Evolutionary conservation across 2,329 filamentous ascomycete genomes (phyloP).

Genomic region (Zymoseptoria passerinii): DNA sequence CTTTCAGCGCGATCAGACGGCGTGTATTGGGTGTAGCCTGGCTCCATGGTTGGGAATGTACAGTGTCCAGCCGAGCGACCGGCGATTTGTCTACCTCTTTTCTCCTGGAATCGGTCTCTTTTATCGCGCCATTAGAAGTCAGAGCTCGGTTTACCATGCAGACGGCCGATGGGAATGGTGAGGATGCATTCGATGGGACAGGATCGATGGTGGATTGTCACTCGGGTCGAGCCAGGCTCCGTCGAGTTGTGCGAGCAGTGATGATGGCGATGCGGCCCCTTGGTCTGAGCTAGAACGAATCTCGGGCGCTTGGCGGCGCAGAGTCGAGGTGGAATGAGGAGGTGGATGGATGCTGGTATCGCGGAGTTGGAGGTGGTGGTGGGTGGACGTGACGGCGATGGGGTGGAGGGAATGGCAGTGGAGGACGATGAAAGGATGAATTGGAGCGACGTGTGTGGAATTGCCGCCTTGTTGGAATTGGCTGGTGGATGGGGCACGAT

Average conservation of each 20-base stretch:
- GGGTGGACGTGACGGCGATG: background rate
- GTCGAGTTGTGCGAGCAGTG: background rate
- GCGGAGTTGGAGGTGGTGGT: constrained; percentile 1
- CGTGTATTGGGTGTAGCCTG: background rate
- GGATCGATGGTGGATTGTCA: background rate
- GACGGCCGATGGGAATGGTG: background rate
- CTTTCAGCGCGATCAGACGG: background rate
- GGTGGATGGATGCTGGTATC: constrained; percentile 1
- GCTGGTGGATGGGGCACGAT: background rate
- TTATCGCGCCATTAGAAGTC: background rate
- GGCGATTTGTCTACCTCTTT: background rate
- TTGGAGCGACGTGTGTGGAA: background rate
- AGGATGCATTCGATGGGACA: background rate
- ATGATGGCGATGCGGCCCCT: background rate
- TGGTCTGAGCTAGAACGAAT: background rate
- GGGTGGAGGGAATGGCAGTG: constrained; percentile 4
- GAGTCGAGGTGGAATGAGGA: constrained; percentile 2
- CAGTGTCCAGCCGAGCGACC: background rate
- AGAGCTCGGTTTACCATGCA: background rate
- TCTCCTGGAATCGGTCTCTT: background rate
- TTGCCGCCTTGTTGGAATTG: background rate
- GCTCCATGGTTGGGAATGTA: background rate
- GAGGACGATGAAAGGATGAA: background rate
- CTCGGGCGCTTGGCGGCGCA: background rate
- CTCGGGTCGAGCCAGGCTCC: background rate